Base-by-base conservation (phyloP, 2,329 filamentous ascomycete genomes). In the Raffaelea deltoideospora region DNA sequence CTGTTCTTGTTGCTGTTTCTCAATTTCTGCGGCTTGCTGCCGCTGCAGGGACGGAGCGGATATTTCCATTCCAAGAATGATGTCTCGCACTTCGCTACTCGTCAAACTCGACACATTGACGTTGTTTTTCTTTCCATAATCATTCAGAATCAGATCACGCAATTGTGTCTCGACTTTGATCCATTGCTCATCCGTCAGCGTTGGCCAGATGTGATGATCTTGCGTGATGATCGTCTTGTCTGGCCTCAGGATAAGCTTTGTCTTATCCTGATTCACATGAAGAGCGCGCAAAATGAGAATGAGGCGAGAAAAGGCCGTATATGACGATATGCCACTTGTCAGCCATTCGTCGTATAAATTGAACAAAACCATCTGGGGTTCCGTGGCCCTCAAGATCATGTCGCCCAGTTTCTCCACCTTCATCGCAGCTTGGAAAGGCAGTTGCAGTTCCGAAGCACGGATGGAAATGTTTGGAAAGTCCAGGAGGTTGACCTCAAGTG, bases 51-150 rank as follows among this genome's bases (percentile, higher is more conserved):
- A 96, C 19, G 90, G 90, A 21, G 90, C 92, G 41, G 85, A 94
- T 41, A 98, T 98, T 56, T 98, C 92, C 92, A 98, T 98, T 70
- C 90, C 90, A 44, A 98, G 63, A 49, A 98, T 98, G 50, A 98
- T 96, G 53, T 98, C 90, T 49, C 90, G 79, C 35, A 98, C 90
- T 72, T 98, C 90, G 50, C 83, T 94, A 54, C 77, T 94, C 1
- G 90, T 98, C 59, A 98, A 68, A 56, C 86, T 94, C 14, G 92
- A 92, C 11, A 90, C 88, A 50, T 98, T 98, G 64, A 98, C 90
- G 49, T 96, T 98, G 67, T 98, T 98, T 72, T 98, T 98, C 73
- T 96, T 98, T 53, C 90, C 90, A 54, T 98, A 98, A 55, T 98
- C 90, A 48, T 96, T 95, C 47, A 98, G 56, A 50, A 98, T 98